These are phyloP conservation scores for Zygosaccharomyces lentus DNA, from an alignment of 805 yeast genomes.

Conservation along the genomic window DNA sequence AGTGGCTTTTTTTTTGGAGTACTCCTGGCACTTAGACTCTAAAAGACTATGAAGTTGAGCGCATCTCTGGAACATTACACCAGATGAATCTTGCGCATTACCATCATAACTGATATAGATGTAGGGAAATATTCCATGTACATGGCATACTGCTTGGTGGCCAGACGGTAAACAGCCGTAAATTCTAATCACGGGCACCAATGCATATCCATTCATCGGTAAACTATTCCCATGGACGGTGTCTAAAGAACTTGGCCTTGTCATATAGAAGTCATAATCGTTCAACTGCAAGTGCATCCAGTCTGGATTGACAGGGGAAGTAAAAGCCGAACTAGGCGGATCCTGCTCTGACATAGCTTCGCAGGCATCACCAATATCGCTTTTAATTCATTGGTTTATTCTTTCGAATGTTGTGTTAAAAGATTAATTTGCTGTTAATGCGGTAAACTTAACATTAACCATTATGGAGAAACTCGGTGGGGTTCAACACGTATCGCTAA, in stretches of 20 bases:
- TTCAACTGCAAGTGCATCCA: constrained; percentile 50
- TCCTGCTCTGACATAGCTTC: constrained; percentile 19
- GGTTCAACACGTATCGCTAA: not conserved
- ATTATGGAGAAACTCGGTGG: not conserved
- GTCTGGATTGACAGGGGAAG: constrained; percentile 17
- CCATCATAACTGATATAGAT: constrained; percentile 62
- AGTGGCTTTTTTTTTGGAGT: constrained; percentile 30
- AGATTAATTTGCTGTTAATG: not conserved
- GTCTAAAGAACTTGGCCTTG: constrained; percentile 53
- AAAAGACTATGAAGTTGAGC: constrained; percentile 39
- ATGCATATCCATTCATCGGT: constrained; percentile 35
- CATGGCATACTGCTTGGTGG: constrained; percentile 57
- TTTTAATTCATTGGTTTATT: not conserved
- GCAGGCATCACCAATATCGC: constrained; percentile 4
- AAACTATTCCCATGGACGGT: constrained; percentile 35
- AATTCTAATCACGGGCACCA: constrained; percentile 72
- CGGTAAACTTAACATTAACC: not conserved
- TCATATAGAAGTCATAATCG: constrained; percentile 61
- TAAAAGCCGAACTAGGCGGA: constrained; percentile 8
- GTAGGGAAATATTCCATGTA: constrained; percentile 85
- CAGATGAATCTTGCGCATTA: constrained; percentile 22
- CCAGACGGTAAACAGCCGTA: constrained; percentile 69
- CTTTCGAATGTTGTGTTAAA: not conserved
- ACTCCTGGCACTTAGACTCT: constrained; percentile 41
- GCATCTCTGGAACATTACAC: constrained; percentile 35